Percentiles rank a stretch among this genome's conserved stretches.
These are phyloP conservation scores for Puccinia horiana DNA, from an alignment of 1,284 basidiomycete genomes.

Conservation along the genomic window DNA sequence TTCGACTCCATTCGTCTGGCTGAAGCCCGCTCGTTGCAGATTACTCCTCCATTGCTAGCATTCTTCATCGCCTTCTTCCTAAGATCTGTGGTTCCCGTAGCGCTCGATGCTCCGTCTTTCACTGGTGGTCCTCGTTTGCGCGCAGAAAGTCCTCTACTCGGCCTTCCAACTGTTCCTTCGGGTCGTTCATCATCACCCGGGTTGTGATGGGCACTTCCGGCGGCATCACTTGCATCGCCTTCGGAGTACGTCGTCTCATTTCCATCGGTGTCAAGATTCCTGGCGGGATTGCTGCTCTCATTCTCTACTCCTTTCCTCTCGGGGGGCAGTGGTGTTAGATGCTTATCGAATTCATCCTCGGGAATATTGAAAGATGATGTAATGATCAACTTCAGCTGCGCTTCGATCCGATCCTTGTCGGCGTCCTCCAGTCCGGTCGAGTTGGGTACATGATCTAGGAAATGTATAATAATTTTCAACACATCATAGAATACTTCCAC, in stretches of 20 bases:
- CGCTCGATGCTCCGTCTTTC: slow-evolving; percentile 22
- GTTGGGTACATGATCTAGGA: slow-evolving; percentile 61
- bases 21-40: slow-evolving; percentile 40
- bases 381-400: slow-evolving; percentile 36
- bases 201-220: slow-evolving; percentile 24
- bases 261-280: slow-evolving; percentile 35
- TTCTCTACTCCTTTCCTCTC: slow-evolving; percentile 36
- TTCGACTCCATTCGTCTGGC: slow-evolving; percentile 37
- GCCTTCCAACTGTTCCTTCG: slow-evolving; percentile 30
- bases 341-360: slow-evolving; percentile 36
- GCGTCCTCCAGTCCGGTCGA: slow-evolving; percentile 44
- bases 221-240: slow-evolving; percentile 40
- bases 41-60: slow-evolving; percentile 24
- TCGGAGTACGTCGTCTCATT: slow-evolving; percentile 42
- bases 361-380: slow-evolving; percentile 43
- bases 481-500: slow-evolving; percentile 46
- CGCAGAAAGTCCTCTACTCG: slow-evolving; percentile 9
- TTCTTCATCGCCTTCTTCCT: slow-evolving; percentile 49
- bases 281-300: slow-evolving; percentile 7
- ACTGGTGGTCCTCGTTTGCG: slow-evolving; percentile 31
- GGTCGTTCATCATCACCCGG: slow-evolving; percentile 33
- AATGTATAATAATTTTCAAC: slow-evolving; percentile 44
- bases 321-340: slow-evolving; percentile 49
- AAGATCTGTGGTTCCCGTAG: slow-evolving; percentile 32
- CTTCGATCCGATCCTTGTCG: slow-evolving; percentile 46